Conservation (phyloP, 176 grass and related monocot species). For the Carex parvula region DNA sequence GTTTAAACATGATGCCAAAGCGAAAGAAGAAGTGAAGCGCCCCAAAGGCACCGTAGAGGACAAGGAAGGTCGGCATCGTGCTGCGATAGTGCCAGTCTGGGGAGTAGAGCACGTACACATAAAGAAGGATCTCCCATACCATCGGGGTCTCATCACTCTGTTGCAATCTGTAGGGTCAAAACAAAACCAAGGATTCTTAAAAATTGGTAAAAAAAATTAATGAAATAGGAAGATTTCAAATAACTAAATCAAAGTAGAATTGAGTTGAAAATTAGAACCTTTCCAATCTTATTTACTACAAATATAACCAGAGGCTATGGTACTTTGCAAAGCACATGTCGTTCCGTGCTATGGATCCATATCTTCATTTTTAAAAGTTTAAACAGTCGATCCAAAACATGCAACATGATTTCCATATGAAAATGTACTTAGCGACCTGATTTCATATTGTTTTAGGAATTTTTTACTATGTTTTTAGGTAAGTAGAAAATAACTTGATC, state of each 20-base stretch:
- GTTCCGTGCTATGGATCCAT: no score
- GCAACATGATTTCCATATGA: no score
- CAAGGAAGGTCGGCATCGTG: constrained; percentile 85
- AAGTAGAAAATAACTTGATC: no score
- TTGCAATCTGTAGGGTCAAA: constrained; percentile 51
- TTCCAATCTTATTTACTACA: no score
- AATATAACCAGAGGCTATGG: no score
- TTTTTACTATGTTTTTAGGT: no score
- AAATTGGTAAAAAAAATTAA: not conserved
- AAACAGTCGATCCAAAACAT: no score
- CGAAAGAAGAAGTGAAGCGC: constrained; percentile 58
- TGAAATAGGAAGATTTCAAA: no score
- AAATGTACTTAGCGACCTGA: no score
- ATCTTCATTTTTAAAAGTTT: no score
- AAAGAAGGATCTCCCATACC: constrained; percentile 85
- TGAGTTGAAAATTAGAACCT: not conserved
- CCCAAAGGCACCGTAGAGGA: constrained; percentile 71
- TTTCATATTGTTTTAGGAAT: no score
- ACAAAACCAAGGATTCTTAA: not conserved
- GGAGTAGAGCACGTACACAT: constrained; percentile 86
- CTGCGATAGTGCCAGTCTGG: constrained; percentile 85
- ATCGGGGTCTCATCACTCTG: constrained; percentile 89
- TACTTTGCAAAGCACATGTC: no score
- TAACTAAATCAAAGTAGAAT: not conserved
- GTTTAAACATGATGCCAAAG: constrained; percentile 66